phyloP scores from a whole-genome alignment of 2,329 filamentous ascomycete species.

The Sarocladium oryzae region DNA sequence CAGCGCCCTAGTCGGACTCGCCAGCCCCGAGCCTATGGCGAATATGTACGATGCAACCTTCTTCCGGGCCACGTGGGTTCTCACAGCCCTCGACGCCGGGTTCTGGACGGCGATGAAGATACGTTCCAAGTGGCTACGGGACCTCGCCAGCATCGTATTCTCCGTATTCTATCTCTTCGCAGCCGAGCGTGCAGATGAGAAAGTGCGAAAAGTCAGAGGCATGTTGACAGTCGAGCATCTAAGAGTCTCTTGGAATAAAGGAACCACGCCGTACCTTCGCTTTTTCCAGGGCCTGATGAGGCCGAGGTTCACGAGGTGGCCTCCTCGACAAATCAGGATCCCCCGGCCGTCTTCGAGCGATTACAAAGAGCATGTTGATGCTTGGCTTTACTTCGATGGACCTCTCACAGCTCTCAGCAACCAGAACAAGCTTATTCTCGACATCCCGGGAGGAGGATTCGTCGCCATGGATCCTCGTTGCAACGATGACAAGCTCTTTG shows the following conservation, averaged over 20 bases:
- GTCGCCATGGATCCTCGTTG: constrained; percentile 95
- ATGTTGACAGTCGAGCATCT: constrained; percentile 87
- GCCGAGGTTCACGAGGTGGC: constrained; percentile 73
- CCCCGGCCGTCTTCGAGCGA: constrained; percentile 71
- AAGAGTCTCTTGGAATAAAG: constrained; percentile 92
- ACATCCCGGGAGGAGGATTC: constrained; percentile 90
- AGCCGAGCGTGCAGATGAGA: constrained; percentile 91
- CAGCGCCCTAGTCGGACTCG: constrained; percentile 82
- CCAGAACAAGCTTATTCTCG: constrained; percentile 73
- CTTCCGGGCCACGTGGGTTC: constrained; percentile 94
- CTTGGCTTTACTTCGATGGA: constrained; percentile 93
- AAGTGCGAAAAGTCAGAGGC: constrained; percentile 83
- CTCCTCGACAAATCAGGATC: constrained; percentile 77
- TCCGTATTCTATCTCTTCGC: constrained; percentile 87
- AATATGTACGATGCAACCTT: constrained; percentile 91
- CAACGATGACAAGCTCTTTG: constrained; percentile 88
- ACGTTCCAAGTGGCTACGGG: constrained; percentile 67
- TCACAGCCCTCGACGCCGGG: constrained; percentile 88
- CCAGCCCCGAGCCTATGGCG: constrained; percentile 86
- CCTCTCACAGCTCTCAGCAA: constrained; percentile 69
- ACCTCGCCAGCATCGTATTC: constrained; percentile 77
- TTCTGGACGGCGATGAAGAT: constrained; percentile 99
- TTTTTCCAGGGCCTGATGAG: constrained; percentile 67
- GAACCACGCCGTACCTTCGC: constrained; percentile 76
- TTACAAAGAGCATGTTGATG: constrained; percentile 75